Base-by-base conservation (phyloP, 768 basidiomycete species). In the Tephrocybe sp. region DNA sequence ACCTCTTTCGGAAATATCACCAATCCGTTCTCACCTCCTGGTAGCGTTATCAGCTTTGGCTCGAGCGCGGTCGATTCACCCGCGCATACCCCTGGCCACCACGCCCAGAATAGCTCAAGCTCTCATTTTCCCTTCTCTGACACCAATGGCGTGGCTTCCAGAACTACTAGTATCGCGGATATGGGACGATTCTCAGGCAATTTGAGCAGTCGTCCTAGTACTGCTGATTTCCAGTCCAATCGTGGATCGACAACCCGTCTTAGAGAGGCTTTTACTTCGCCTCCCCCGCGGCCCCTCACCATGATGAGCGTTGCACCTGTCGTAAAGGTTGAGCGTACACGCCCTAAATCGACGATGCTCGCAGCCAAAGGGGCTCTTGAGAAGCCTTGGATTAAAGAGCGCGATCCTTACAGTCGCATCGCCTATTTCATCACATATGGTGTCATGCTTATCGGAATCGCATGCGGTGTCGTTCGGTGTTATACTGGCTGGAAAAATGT, bases 341-440 rank as follows among this genome's bases (percentile, higher is more conserved):
- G 78, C 5, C 72, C 71, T n/a, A 78, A 77, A 61, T 77, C 76
- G 14, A 81, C 78, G 5, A 76, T 79, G 73, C 58, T 79, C 9
- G 53, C 66, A 3, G 58, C 69, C 5, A 55, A 60, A 19, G 63
- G 60, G 40, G 60, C 59, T 26, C 55, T 73, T n/a, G 60, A 69
- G 39, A 92, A 91, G 64, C 85, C 86, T 0, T 91, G 89, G 89
- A 26, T 82, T 4, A 52, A 67, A 11, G 68, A 69, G 53, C 79
- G 76, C 59, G 86, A 89, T 69, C 76, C 77, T 5, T 75, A 76
- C 52, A 64, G 67, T 10, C 72, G 78, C 9, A 57, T 85, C 12
- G 76, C 87, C 1, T 87, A 87, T 56, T 71, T 76, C 55, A 44
- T 88, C 54, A 88, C 87, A 1, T 88, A 87, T 61, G 62, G 65